A percentile compares a stretch with the other conserved stretches of the same genome.
Evolutionary conservation across 495 filamentous ascomycete species (phyloP).

Genomic region (Sporormia fimetaria): DNA sequence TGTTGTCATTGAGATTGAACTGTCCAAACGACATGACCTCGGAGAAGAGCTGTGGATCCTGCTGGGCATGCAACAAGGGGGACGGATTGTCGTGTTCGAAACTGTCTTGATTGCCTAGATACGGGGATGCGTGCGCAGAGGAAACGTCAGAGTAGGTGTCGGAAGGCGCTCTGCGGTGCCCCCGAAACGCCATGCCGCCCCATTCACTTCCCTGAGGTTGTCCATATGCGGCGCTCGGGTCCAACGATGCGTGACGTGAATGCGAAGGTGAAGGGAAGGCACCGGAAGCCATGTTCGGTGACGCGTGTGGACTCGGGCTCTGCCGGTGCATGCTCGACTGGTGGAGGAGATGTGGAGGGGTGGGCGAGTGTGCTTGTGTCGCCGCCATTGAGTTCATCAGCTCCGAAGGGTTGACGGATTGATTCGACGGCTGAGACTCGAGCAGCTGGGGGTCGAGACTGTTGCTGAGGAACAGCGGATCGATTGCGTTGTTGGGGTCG

Average conservation of each 20-base stretch:
- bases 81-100: constrained; percentile 74
- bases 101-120: constrained; percentile 61
- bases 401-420: constrained; percentile 50
- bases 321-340: constrained; percentile 38
- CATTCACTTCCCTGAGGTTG: constrained; percentile 55
- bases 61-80: constrained; percentile 64
- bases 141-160: constrained; percentile 78
- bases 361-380: constrained; percentile 55
- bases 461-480: constrained; percentile 27
- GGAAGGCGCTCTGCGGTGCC: constrained; percentile 72
- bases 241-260: constrained; percentile 71
- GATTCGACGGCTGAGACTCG: constrained; percentile 28
- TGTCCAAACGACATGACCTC: constrained; percentile 64
- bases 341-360: constrained; percentile 59
- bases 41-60: constrained; percentile 59
- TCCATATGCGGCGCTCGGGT: constrained; percentile 62
- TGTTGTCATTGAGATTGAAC: constrained; percentile 72
- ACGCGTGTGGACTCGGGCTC: constrained; percentile 35
- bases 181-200: constrained; percentile 59
- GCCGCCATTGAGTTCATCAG: constrained; percentile 50
- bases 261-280: constrained; percentile 49
- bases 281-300: constrained; percentile 44
- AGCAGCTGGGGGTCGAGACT: constrained; percentile 26
- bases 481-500: constrained; percentile 27
- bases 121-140: constrained; percentile 71